Evolutionary conservation across 2,329 filamentous ascomycete genomes (phyloP).

Genomic region (Berkeleyomyces basicola): DNA sequence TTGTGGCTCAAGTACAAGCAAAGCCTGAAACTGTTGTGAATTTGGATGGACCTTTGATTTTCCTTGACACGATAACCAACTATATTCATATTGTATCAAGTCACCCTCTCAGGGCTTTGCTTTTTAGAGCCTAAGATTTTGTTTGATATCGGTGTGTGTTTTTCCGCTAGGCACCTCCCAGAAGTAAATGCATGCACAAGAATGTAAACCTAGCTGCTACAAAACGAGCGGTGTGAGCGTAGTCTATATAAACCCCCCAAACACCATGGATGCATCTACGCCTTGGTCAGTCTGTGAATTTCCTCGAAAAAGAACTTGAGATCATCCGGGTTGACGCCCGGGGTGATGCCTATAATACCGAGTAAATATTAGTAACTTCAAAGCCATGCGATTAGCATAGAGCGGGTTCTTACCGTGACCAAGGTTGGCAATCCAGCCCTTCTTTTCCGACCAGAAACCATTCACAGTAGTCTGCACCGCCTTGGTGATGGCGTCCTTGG

Average conservation of each 20-base stretch:
- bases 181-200: background rate
- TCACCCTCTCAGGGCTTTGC: too few species aligned
- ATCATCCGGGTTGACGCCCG: constrained; percentile 84
- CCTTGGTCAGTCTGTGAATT: constrained; percentile 54
- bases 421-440: constrained; percentile 93
- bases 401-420: constrained; percentile 57
- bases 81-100: too few species aligned
- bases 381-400: constrained; percentile 13
- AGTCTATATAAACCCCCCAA: background rate
- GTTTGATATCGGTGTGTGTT: too few species aligned
- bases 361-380: constrained; percentile 9
- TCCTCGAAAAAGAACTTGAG: constrained; percentile 90
- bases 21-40: too few species aligned
- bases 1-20: too few species aligned
- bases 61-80: too few species aligned
- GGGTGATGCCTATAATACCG: constrained; percentile 57
- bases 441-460: constrained; percentile 60
- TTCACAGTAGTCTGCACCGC: constrained; percentile 74
- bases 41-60: too few species aligned
- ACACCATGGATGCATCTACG: constrained; percentile 15
- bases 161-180: background rate
- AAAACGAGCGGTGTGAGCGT: too few species aligned
- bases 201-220: too few species aligned
- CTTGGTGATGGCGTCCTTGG: constrained; percentile 60
- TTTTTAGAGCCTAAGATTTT: too few species aligned